Conservation (phyloP, 2,329 filamentous ascomycete species). For the Ramularia collo-cygni region DNA sequence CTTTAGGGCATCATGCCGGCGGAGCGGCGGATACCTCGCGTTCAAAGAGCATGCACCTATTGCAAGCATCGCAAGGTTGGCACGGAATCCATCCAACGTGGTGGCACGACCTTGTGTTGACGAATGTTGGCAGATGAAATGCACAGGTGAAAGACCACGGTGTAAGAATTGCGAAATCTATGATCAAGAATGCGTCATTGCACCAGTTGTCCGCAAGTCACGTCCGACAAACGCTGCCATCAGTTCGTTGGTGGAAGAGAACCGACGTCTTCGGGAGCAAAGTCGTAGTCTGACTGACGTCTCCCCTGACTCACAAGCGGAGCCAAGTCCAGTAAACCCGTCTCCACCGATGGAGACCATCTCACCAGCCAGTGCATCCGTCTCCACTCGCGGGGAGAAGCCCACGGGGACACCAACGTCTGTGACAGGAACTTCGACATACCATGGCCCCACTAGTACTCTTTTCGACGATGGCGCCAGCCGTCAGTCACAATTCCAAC, state of each 20-base stretch:
- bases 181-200: conserved; percentile 39
- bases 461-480: conserved; percentile 47
- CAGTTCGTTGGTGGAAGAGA: conserved; percentile 14
- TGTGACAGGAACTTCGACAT: conserved; percentile 33
- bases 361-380: background rate
- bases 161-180: conserved; percentile 44
- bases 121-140: no score
- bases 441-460: conserved; percentile 46
- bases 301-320: background rate
- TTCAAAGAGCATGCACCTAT: no score
- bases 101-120: no score
- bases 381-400: background rate
- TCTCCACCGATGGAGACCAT: background rate
- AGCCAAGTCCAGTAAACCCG: background rate
- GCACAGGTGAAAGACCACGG: no score
- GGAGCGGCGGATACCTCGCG: no score
- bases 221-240: conserved; percentile 21
- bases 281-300: background rate
- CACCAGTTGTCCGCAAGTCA: conserved; percentile 29
- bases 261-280: conserved; percentile 12
- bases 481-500: no score
- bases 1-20: no score
- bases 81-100: no score
- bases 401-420: conserved; percentile 8
- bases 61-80: no score